Percentiles rank a stretch among this genome's conserved stretches.
These are phyloP conservation scores for Arxiozyma telluris DNA, from an alignment of 1,139 yeast genomes.

Conservation along the genomic window DNA sequence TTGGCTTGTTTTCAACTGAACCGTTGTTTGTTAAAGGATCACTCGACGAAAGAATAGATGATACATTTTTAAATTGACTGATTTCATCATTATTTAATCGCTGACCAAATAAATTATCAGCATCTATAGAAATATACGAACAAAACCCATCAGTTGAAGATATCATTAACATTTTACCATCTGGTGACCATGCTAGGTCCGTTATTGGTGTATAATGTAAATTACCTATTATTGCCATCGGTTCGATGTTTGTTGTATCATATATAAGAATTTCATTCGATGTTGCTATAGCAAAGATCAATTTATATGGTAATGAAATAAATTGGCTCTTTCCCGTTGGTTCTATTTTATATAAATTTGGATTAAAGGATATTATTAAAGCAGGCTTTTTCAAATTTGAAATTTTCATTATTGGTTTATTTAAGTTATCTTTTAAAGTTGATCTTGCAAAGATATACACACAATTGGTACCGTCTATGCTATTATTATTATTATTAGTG, in stretches of 20 bases:
- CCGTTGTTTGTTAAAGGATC: background rate
- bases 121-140: conserved; percentile 49
- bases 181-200: conserved; percentile 74
- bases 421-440: conserved; percentile 39
- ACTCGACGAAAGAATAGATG: background rate
- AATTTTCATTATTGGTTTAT: conserved; percentile 61
- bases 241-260: conserved; percentile 61
- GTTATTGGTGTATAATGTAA: conserved; percentile 85
- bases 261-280: conserved; percentile 78
- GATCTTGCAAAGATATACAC: conserved; percentile 69
- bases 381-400: conserved; percentile 82
- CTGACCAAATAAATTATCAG: conserved; percentile 44
- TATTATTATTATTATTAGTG: background rate
- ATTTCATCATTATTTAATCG: conserved; percentile 7
- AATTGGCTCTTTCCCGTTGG: conserved; percentile 15
- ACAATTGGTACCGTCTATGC: conserved; percentile 39
- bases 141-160: conserved; percentile 96
- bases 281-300: conserved; percentile 89
- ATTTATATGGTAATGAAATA: conserved; percentile 55
- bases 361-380: conserved; percentile 70
- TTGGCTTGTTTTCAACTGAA: background rate
- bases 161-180: conserved; percentile 62
- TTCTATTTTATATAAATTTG: conserved; percentile 44
- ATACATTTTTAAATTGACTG: background rate
- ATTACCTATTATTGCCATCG: conserved; percentile 68